Conservation (phyloP, 805 yeast species). For the Zygoascus ofunaensis region DNA sequence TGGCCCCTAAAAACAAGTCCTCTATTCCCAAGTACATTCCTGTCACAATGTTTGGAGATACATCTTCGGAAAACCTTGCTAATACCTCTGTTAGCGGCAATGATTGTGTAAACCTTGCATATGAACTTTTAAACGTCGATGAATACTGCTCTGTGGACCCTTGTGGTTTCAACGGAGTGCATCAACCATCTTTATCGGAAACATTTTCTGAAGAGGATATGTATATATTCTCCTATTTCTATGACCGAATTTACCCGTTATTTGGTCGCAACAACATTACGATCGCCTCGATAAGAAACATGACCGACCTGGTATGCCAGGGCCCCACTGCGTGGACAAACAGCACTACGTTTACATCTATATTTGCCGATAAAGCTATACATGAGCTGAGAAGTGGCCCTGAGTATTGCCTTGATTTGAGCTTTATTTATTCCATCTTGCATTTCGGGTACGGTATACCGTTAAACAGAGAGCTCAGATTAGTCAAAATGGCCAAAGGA, state of each 20-base stretch:
- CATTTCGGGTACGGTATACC: slow-evolving; percentile 96
- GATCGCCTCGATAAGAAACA: slow-evolving; percentile 64
- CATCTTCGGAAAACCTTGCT: slow-evolving; percentile 27
- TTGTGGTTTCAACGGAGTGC: slow-evolving; percentile 92
- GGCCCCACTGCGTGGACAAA: slow-evolving; percentile 54
- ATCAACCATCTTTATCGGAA: slow-evolving; percentile 80
- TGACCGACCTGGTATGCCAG: slow-evolving; percentile 74
- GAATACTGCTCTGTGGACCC: slow-evolving; percentile 62
- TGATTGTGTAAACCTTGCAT: slow-evolving; percentile 20
- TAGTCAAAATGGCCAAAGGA: slow-evolving; percentile 77
- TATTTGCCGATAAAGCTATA: slow-evolving; percentile 39
- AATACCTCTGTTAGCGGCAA: slow-evolving; percentile 80
- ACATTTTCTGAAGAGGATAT: slow-evolving; percentile 73
- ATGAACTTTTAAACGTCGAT: slow-evolving; percentile 62
- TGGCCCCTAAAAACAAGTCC: slow-evolving; percentile 48
- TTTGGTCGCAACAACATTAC: slow-evolving; percentile 88
- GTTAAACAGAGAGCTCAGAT: slow-evolving; percentile 71
- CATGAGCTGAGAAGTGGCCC: slow-evolving; percentile 65
- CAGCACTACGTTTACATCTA: not conserved
- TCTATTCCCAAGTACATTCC: slow-evolving; percentile 33
- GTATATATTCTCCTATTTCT: slow-evolving; percentile 86
- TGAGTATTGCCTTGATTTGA: slow-evolving; percentile 85
- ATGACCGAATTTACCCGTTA: slow-evolving; percentile 83
- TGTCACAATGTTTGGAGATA: slow-evolving; percentile 60
- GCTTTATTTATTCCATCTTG: slow-evolving; percentile 78